Base-by-base conservation (phyloP, 495 filamentous ascomycete species). In the Hypoxylon crocopeplum region DNA sequence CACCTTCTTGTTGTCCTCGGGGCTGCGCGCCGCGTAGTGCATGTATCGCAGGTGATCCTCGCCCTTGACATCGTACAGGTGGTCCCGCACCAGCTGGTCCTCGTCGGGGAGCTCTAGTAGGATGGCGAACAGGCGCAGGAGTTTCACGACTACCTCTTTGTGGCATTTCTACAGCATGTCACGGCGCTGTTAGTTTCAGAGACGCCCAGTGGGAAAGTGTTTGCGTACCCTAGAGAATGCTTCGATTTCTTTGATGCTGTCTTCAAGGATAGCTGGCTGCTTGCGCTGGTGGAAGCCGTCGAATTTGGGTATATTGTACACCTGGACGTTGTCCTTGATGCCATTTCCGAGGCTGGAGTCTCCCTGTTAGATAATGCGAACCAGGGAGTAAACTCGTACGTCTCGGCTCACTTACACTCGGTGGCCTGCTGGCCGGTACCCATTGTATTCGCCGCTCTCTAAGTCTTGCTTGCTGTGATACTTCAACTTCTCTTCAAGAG, bases 21-120 rank as follows among this genome's bases (percentile, higher is more conserved):
- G 25, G 24, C 56, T 72, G 1, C 79, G 79, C 0, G 75, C 71
- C 10, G 69, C 69, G 60, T 82, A 82, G 63, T 77, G 73, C 79
- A 82, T 82, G 64, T 81, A 81, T 27, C 79, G 80, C 1, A 81
- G 70, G 50, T 81, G 78, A 34, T 79, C 76, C 37, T 81, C 80
- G 19, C 77, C 73, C n/a, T 72, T 67, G 10, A 69, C 67, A 44
- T 81, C 75, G 51, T 81, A 82, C 11, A 62, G 66, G 57, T 82
- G 80, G 60, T 77, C 72, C 36, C 64, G 66, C 21, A 79, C 74
- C 1, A 82, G 70, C 33, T 81, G 74, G 27, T 79, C 74, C 55
- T 81, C 77, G 48, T 79, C 75, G 0, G 76, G 77, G 0, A 82
- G 72, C 59, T 82, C 75, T 16, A 82, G 73, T 13, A 82, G 66